A percentile compares a stretch with the other conserved stretches of the same genome.
These are phyloP conservation scores for Citrus unshiu DNA, from an alignment of 345 rosid species.

Conservation along the genomic window DNA sequence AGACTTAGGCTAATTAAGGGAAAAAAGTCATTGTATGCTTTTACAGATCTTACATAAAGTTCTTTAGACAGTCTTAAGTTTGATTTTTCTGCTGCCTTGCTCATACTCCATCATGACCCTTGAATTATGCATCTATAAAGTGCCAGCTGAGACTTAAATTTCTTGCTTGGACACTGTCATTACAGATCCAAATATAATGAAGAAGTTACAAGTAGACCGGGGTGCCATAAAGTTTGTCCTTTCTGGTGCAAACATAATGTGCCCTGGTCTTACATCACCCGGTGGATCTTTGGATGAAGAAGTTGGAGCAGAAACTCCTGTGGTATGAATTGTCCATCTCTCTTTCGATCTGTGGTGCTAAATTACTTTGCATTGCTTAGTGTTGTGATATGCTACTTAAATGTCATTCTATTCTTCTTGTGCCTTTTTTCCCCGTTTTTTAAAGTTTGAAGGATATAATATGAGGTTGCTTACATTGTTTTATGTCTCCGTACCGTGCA, in stretches of 20 bases:
- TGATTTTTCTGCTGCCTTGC: neutral
- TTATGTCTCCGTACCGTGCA: conserved; percentile 7
- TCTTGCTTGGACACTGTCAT: neutral
- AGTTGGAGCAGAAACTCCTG: conserved; percentile 91
- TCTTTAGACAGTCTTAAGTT: neutral
- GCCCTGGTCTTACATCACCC: conserved; percentile 99
- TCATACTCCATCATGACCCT: neutral
- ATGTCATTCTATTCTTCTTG: neutral
- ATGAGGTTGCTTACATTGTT: neutral
- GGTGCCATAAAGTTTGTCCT: conserved; percentile 96
- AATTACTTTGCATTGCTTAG: neutral
- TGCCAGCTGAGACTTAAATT: neutral
- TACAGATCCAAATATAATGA: conserved; percentile 90
- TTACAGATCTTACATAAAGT: neutral
- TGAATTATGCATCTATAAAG: neutral
- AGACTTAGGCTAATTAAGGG: neutral
- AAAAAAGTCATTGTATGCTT: neutral
- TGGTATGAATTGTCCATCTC: conserved; percentile 43
- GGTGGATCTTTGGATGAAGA: conserved; percentile 92
- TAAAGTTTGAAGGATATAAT: neutral
- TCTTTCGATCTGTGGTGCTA: neutral
- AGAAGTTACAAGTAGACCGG: conserved; percentile 91
- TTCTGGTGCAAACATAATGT: conserved; percentile 99
- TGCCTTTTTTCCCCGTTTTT: neutral
- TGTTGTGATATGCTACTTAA: neutral